Evolutionary conservation across 1,284 basidiomycete genomes (phyloP).

Genomic region (Trametes pubescens): DNA sequence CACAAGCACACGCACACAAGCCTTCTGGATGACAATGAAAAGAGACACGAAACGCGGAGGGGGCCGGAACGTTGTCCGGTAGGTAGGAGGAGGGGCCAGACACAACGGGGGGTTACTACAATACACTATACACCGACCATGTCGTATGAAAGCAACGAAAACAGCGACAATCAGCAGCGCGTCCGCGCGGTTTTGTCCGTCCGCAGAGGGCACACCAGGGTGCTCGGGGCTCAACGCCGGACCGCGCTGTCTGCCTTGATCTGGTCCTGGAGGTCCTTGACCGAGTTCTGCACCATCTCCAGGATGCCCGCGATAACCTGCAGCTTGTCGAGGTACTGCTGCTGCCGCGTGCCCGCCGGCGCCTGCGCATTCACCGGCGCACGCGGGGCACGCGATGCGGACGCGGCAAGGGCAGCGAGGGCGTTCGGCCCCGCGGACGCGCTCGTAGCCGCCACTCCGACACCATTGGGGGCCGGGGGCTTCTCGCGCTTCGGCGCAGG

Average conservation of each 20-base stretch:
- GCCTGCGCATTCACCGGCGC: constrained; percentile 22
- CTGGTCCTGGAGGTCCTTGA: constrained; percentile 34
- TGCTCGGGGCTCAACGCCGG: constrained; percentile 17
- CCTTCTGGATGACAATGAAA: not conserved
- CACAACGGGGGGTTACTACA: constrained; percentile 29
- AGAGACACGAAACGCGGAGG: not conserved
- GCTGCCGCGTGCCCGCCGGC: constrained; percentile 18
- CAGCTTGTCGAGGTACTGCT: constrained; percentile 32
- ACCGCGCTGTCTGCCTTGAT: constrained; percentile 25
- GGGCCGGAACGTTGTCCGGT: not conserved
- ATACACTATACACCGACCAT: constrained; percentile 35
- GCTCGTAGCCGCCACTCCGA: constrained; percentile 22
- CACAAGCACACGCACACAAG: constrained; percentile 18
- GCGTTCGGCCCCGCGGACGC: constrained; percentile 20
- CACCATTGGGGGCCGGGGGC: constrained; percentile 30
- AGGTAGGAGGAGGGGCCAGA: not conserved
- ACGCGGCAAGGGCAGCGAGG: constrained; percentile 31
- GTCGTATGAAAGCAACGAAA: constrained; percentile 35
- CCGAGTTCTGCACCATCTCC: constrained; percentile 34
- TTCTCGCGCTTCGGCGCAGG: constrained; percentile 27
- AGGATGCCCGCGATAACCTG: constrained; percentile 34
- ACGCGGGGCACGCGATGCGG: constrained; percentile 30
- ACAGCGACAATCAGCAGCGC: constrained; percentile 30
- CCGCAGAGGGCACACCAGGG: constrained; percentile 8
- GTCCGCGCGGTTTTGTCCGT: constrained; percentile 26